These are phyloP conservation scores for Senna tora DNA, from an alignment of 306 rosid genomes.

Conservation along the genomic window DNA sequence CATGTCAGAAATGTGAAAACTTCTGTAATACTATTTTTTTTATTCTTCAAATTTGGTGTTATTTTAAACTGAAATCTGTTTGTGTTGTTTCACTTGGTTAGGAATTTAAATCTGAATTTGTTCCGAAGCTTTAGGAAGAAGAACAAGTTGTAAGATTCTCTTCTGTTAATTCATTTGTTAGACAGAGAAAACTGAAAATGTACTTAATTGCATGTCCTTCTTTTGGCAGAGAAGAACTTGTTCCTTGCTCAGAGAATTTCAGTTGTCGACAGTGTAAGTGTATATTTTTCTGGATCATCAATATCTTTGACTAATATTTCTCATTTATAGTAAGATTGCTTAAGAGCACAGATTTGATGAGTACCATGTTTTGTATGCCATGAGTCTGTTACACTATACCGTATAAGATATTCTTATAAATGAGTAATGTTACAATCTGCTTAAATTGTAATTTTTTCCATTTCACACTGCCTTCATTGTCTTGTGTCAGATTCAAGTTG, in stretches of 20 bases:
- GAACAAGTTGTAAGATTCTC: slow-evolving; percentile 55
- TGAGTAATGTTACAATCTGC: background rate
- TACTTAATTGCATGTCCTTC: slow-evolving; percentile 28
- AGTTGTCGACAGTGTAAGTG: slow-evolving; percentile 69
- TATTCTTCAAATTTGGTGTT: background rate
- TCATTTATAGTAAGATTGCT: background rate
- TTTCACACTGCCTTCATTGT: slow-evolving; percentile 21
- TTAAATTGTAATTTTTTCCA: background rate
- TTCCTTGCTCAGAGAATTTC: slow-evolving; percentile 60
- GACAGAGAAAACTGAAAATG: slow-evolving; percentile 18
- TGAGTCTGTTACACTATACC: background rate
- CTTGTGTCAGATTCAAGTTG: slow-evolving; percentile 67
- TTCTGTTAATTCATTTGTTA: slow-evolving; percentile 29
- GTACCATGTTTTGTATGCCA: background rate
- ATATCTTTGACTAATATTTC: background rate
- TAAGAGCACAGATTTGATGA: background rate
- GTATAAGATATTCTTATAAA: background rate
- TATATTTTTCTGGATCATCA: slow-evolving; percentile 14
- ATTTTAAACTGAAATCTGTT: slow-evolving; percentile 28
- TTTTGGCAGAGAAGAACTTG: slow-evolving; percentile 50
- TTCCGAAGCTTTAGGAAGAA: slow-evolving; percentile 53
- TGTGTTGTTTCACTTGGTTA: slow-evolving; percentile 34
- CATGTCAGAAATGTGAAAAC: slow-evolving; percentile 48
- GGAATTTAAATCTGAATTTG: slow-evolving; percentile 73
- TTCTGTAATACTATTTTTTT: background rate